phyloP scores from a whole-genome alignment of 2,329 filamentous ascomycete genomes.

The Diaporthe australafricana region DNA sequence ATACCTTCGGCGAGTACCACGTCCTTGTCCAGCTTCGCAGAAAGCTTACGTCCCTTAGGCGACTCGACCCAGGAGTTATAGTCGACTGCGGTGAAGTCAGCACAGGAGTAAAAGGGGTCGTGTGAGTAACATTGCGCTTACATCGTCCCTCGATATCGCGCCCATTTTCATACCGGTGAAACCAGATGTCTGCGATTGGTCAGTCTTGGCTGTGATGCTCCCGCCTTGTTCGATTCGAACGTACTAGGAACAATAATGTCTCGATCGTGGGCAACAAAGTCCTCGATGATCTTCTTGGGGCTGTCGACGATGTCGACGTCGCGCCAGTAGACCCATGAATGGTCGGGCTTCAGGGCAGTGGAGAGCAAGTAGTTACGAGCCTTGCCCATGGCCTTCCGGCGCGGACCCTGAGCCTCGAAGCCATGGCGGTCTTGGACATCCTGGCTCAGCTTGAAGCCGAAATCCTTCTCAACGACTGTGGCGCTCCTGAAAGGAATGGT shows the following conservation, averaged over 20 bases:
- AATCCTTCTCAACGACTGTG: constrained; percentile 91
- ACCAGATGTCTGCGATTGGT: constrained; percentile 84
- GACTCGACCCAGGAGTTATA: constrained; percentile 99
- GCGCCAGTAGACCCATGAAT: constrained; percentile 99
- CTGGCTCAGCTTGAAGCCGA: constrained; percentile 80
- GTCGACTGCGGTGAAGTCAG: constrained; percentile 73
- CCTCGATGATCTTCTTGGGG: constrained; percentile 87
- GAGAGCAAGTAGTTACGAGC: constrained; percentile 93
- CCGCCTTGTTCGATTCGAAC: constrained; percentile 49
- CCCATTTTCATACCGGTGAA: constrained; percentile 86
- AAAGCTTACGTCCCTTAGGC: constrained; percentile 81
- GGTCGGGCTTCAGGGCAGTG: constrained; percentile 87
- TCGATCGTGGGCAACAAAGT: constrained; percentile 92
- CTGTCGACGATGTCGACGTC: constrained; percentile 97
- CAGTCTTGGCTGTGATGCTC: constrained; percentile 39
- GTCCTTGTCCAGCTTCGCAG: constrained; percentile 80
- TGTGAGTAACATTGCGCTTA: constrained; percentile 58
- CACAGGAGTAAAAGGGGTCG: not conserved
- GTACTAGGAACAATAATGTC: constrained; percentile 95
- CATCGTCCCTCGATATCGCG: constrained; percentile 94
- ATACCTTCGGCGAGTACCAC: constrained; percentile 90
- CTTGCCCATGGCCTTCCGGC: constrained; percentile 88
- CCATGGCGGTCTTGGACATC: constrained; percentile 85
- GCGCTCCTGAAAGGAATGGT: constrained; percentile 88
- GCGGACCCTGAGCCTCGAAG: constrained; percentile 88